Percentiles rank a stretch among this genome's conserved stretches.
phyloP scores from a whole-genome alignment of 2,329 filamentous ascomycete genomes.

The Pseudopyricularia cyperi region DNA sequence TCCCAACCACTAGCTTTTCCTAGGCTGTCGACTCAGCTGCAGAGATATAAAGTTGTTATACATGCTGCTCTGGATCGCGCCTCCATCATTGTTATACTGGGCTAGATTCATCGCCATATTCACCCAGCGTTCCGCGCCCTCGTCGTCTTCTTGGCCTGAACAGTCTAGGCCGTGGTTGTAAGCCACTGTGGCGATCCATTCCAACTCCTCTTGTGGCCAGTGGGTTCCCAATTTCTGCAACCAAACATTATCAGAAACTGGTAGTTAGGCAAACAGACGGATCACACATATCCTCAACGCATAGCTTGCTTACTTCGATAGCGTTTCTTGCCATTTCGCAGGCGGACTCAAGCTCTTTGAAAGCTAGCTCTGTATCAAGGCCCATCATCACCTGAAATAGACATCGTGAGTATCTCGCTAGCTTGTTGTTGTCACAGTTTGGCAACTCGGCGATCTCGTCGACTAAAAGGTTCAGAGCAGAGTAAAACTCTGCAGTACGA shows the following conservation, averaged over 20 bases:
- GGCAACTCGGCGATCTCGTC: slow-evolving; percentile 51
- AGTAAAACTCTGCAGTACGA: slow-evolving; percentile 29
- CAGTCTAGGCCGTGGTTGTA: slow-evolving; percentile 62
- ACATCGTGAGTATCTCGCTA: slow-evolving; percentile 69
- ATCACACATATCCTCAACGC: neutral
- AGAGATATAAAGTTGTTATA: slow-evolving; percentile 30
- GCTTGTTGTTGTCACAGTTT: slow-evolving; percentile 39
- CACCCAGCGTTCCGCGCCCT: slow-evolving; percentile 46
- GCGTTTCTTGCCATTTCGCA: slow-evolving; percentile 36
- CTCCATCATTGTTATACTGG: slow-evolving; percentile 41
- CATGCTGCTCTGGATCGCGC: slow-evolving; percentile 28
- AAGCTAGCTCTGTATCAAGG: slow-evolving; percentile 38
- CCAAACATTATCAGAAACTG: neutral
- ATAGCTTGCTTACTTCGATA: slow-evolving; percentile 25
- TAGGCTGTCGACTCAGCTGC: slow-evolving; percentile 9
- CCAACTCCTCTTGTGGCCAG: slow-evolving; percentile 56
- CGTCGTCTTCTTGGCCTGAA: slow-evolving; percentile 41
- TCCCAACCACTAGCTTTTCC: neutral
- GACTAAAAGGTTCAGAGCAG: slow-evolving; percentile 52
- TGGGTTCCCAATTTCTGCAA: slow-evolving; percentile 21
- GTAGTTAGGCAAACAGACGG: neutral
- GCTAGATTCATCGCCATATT: slow-evolving; percentile 49
- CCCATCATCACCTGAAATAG: slow-evolving; percentile 56
- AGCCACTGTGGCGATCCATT: slow-evolving; percentile 58
- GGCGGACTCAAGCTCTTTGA: slow-evolving; percentile 53